Base-by-base conservation (phyloP, 129 eudicot genomes). In the Artemisia annua region DNA sequence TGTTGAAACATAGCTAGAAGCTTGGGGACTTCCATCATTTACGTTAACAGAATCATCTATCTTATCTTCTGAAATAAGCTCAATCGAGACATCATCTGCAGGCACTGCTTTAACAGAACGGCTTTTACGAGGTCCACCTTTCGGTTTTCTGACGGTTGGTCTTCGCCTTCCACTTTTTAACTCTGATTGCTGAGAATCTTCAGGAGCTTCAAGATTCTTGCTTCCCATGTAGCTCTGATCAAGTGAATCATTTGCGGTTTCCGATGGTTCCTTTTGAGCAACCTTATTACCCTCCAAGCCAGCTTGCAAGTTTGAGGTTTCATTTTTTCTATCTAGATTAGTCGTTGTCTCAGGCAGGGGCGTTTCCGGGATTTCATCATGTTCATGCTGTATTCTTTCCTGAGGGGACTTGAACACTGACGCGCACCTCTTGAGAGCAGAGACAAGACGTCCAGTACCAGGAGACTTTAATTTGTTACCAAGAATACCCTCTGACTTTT, bases 341-440 rank as follows among this genome's bases (percentile, higher is more conserved):
- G 61, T 63, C 35, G 49, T 71, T 26, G 59, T 54, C 54, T 75
- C 83, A 4, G 75, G 32, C 26, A 59, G 57, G 13, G 80, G 84
- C 12, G 78, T 30, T 78, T 77, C 78, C 20, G 53, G 19, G 75
- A 43, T 57, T 65, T 87, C 85, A 74, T 76, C 19, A 54, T 58
- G 72, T 51, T 66, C 63, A 19, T 75, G 51, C 44, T 54, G 71
- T 16, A 46, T 66, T 71, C 52, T 70, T 5, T 70, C 74, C 20
- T 66, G 74, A 19, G 96, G 96, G 43, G 97, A 83, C 50, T 88
- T 86, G 55, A 85, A 82, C 52, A 89, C 77, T 48, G 74, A 78
- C 0, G 85, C 77, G 69, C 98, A 81, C 66, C 85, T 87, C 46
- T 58, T 73, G 28, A 95, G 75, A 88, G 87, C 80, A 55, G 87